Conservation (phyloP, 2,329 filamentous ascomycete genomes). For the Microdochium bolleyi region DNA sequence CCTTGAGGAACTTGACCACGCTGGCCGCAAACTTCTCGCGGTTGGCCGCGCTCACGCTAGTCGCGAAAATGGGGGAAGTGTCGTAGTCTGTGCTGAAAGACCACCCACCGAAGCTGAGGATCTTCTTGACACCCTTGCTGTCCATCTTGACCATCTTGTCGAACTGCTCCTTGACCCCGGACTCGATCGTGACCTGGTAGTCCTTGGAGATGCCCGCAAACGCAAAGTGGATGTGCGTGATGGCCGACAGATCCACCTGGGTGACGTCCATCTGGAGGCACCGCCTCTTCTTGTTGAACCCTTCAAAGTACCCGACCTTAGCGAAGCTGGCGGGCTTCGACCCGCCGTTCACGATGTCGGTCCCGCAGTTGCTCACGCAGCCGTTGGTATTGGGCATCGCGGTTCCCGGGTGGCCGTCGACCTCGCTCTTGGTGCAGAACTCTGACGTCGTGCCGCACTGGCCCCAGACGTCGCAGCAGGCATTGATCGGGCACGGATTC, state of each 20-base stretch:
- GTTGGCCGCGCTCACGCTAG: conserved; percentile 18
- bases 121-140: conserved; percentile 13
- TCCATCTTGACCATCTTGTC: conserved; percentile 13
- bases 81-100: conserved; percentile 20
- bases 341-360: conserved; percentile 10
- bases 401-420: conserved; percentile 17
- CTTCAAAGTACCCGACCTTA: conserved; percentile 23
- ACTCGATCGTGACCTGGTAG: conserved; percentile 10
- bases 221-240: conserved; percentile 26
- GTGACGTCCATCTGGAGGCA: conserved; percentile 19
- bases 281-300: conserved; percentile 18
- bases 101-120: conserved; percentile 33
- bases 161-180: conserved; percentile 12
- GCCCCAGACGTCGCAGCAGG: conserved; percentile 14
- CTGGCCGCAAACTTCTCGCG: conserved; percentile 8
- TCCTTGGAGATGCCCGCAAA: conserved; percentile 21
- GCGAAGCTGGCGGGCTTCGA: not conserved
- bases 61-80: conserved; percentile 23
- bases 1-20: conserved; percentile 6
- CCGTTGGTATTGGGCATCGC: no score
- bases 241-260: conserved; percentile 9
- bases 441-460: conserved; percentile 24
- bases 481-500: conserved; percentile 2
- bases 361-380: conserved; percentile 26
- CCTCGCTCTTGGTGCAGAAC: conserved; percentile 18